These are phyloP conservation scores for Curvularia hawaiiensis DNA, from an alignment of 2,329 filamentous ascomycete species.

Conservation along the genomic window DNA sequence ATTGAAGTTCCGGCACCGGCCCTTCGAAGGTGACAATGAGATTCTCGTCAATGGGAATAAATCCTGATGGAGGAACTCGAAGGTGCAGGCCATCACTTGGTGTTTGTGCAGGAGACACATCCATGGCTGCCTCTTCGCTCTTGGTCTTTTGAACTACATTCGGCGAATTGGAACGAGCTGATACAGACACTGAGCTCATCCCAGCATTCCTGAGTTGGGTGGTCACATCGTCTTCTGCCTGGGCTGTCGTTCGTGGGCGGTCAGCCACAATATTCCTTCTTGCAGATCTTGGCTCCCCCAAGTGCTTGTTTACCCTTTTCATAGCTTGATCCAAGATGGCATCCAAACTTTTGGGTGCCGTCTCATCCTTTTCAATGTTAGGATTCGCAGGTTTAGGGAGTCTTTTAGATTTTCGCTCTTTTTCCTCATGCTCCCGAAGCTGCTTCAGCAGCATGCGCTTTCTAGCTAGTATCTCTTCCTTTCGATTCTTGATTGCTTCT, in stretches of 20 bases:
- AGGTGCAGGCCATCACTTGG: constrained; percentile 19
- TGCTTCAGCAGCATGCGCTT: constrained; percentile 5
- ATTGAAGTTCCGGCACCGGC: constrained; percentile 22
- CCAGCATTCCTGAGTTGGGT: not conserved
- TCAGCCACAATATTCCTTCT: not conserved
- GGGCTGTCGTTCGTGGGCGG: not conserved
- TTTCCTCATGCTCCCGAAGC: constrained; percentile 1
- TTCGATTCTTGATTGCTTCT: not conserved
- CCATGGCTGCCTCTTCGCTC: too few relatives aligned
- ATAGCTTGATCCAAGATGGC: constrained; percentile 10
- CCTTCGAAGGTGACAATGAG: constrained; percentile 27
- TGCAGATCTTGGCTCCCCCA: too few relatives aligned
- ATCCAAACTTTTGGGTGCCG: not conserved
- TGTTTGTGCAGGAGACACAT: not conserved
- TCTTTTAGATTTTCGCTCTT: not conserved
- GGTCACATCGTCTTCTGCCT: not conserved
- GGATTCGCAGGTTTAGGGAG: not conserved
- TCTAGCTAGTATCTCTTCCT: not conserved
- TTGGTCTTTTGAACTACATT: not conserved
- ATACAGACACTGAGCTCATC: not conserved
- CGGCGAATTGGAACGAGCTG: not conserved
- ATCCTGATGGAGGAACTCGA: constrained; percentile 14
- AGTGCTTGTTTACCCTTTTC: not conserved
- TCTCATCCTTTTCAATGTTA: not conserved
- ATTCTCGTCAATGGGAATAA: constrained; percentile 24